phyloP scores from a whole-genome alignment of 257 asterid species.

The Perilla frutescens region DNA sequence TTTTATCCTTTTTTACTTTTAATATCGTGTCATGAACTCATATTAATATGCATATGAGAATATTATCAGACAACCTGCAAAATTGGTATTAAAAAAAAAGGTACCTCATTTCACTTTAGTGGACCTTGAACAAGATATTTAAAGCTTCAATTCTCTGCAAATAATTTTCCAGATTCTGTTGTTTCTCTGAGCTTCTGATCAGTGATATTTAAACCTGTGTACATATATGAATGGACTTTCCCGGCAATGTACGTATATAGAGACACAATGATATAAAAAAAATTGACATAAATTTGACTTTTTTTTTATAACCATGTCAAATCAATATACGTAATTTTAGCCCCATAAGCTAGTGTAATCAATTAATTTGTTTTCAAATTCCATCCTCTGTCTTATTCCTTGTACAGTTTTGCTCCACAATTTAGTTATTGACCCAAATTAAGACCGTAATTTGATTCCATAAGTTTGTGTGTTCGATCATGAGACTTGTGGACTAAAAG shows the following conservation, averaged over 20 bases:
- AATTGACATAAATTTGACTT: not conserved
- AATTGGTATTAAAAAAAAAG: not conserved
- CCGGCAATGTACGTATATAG: not conserved
- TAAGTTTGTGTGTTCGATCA: too few relatives aligned
- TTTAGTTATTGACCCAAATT: too few relatives aligned
- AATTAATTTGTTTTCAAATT: too few relatives aligned
- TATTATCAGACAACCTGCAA: too few relatives aligned
- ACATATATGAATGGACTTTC: not conserved
- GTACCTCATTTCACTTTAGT: constrained; percentile 5
- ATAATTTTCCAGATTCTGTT: not conserved
- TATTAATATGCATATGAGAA: not conserved
- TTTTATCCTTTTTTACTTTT: too few relatives aligned
- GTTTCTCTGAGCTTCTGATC: not conserved
- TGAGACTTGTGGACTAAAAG: too few relatives aligned
- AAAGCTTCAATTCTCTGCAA: not conserved
- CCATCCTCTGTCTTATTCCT: not conserved
- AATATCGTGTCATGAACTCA: too few relatives aligned
- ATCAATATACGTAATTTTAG: not conserved
- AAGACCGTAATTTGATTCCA: too few relatives aligned
- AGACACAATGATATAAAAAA: not conserved
- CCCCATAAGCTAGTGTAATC: not conserved
- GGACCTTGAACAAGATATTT: not conserved
- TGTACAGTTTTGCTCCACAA: too few relatives aligned
- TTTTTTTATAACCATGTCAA: not conserved
- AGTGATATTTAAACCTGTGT: not conserved